Conservation (phyloP, 176 grass and related monocot genomes). For the Oryza glumipatula region DNA sequence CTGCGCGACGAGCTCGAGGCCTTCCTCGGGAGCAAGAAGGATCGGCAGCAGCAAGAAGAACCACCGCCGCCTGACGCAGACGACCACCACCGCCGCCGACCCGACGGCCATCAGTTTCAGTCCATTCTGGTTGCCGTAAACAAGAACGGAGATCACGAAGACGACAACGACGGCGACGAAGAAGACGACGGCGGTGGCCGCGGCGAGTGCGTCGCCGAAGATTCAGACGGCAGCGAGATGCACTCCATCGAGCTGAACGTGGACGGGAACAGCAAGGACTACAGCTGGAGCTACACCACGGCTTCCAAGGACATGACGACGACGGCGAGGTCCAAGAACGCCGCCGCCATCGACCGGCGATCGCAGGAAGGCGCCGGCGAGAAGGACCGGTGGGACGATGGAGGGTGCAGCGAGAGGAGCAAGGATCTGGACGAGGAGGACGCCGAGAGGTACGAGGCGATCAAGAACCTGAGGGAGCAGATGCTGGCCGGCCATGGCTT, state of each 20-base stretch:
- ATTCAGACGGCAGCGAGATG: constrained; percentile 69
- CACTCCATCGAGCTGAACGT: constrained; percentile 86
- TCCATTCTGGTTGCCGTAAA: constrained; percentile 6
- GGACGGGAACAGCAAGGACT: constrained; percentile 52
- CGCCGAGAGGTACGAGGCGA: constrained; percentile 71
- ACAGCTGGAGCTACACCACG: constrained; percentile 51
- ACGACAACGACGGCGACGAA: constrained; percentile 8
- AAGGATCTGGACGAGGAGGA: constrained; percentile 60
- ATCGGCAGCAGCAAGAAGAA: not conserved
- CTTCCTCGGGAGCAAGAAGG: constrained; percentile 44
- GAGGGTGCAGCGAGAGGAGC: constrained; percentile 34
- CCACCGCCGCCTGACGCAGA: not conserved
- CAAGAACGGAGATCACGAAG: constrained; percentile 16
- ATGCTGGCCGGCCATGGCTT: constrained; percentile 72
- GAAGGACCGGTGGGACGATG: constrained; percentile 34
- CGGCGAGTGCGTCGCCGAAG: constrained; percentile 6
- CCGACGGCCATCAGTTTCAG: not conserved
- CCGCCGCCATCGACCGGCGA: not conserved
- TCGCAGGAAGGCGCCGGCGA: not conserved
- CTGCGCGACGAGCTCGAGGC: constrained; percentile 69
- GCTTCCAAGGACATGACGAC: constrained; percentile 21
- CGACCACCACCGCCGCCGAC: not conserved
- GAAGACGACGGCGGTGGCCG: constrained; percentile 6
- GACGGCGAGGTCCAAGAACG: constrained; percentile 22
- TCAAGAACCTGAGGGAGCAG: constrained; percentile 81